Conservation (phyloP, 805 yeast genomes). For the Candida chauliodis region DNA sequence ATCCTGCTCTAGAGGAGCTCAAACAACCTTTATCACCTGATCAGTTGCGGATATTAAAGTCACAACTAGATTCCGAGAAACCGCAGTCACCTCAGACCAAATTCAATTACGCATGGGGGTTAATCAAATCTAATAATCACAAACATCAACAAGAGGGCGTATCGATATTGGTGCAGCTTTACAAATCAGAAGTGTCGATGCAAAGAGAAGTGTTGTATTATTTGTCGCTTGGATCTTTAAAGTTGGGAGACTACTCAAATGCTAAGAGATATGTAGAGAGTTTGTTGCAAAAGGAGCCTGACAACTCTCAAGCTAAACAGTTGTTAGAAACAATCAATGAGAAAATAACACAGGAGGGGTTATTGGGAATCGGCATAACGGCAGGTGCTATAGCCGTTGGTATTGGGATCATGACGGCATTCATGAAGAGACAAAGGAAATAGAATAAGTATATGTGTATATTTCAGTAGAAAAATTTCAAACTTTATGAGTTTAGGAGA, state of each 20-base stretch:
- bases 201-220: conserved; percentile 89
- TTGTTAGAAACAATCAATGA: conserved; percentile 78
- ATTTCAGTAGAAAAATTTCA: not conserved
- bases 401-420: conserved; percentile 52
- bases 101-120: conserved; percentile 96
- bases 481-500: conserved; percentile 13
- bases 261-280: conserved; percentile 84
- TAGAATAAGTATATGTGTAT: conserved; percentile 1
- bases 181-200: conserved; percentile 74
- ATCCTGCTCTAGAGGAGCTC: conserved; percentile 41
- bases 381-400: conserved; percentile 86
- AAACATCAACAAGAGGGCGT: conserved; percentile 78
- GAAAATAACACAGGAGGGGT: conserved; percentile 80
- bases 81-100: conserved; percentile 77
- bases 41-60: conserved; percentile 70
- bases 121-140: conserved; percentile 64
- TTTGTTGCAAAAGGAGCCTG: conserved; percentile 75
- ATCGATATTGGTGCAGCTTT: conserved; percentile 63
- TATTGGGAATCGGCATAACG: conserved; percentile 82
- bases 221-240: conserved; percentile 80
- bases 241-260: conserved; percentile 80
- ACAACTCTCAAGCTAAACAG: conserved; percentile 70
- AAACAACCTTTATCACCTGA: conserved; percentile 60
- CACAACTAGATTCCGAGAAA: conserved; percentile 76
- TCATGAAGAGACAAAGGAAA: conserved; percentile 30